A percentile compares a stretch with the other conserved stretches of the same genome.
Evolutionary conservation across 202 grass and related monocot species (phyloP).

Genomic region (Bolboschoenoplectus hybrid): DNA sequence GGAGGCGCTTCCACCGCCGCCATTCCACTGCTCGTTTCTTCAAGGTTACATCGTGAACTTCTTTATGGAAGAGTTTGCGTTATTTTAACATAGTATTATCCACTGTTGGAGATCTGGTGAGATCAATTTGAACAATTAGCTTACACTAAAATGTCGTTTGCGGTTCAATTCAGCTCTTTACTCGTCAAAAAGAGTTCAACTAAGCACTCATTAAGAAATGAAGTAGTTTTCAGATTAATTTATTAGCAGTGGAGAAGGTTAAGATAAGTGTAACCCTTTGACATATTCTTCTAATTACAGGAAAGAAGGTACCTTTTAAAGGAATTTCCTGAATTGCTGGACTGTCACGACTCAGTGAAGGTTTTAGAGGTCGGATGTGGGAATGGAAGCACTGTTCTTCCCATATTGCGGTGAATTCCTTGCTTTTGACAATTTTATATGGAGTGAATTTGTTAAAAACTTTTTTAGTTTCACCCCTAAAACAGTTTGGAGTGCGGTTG

Average conservation of each 20-base stretch:
- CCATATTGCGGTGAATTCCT: slow-evolving; percentile 66
- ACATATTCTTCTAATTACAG: slow-evolving; percentile 41
- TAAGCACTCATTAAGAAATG: background rate
- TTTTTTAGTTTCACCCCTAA: background rate
- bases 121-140: background rate
- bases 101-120: background rate
- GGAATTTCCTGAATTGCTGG: slow-evolving; percentile 86
- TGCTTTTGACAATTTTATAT: background rate
- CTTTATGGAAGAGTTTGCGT: background rate
- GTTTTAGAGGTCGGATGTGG: slow-evolving; percentile 89
- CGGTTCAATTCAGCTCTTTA: background rate
- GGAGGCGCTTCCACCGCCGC: slow-evolving; percentile 85
- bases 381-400: slow-evolving; percentile 85
- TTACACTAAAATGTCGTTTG: background rate
- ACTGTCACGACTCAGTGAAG: slow-evolving; percentile 45
- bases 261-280: background rate
- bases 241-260: background rate
- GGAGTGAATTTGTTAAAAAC: background rate
- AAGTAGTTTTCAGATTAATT: background rate
- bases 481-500: background rate
- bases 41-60: slow-evolving; percentile 48
- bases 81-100: background rate
- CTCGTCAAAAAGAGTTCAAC: background rate
- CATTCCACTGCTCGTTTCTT: slow-evolving; percentile 80
- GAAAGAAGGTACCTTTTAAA: slow-evolving; percentile 96